Evolutionary conservation across 73 alveolate species (phyloP).

Genomic region (Tetrahymena malaccensis): DNA sequence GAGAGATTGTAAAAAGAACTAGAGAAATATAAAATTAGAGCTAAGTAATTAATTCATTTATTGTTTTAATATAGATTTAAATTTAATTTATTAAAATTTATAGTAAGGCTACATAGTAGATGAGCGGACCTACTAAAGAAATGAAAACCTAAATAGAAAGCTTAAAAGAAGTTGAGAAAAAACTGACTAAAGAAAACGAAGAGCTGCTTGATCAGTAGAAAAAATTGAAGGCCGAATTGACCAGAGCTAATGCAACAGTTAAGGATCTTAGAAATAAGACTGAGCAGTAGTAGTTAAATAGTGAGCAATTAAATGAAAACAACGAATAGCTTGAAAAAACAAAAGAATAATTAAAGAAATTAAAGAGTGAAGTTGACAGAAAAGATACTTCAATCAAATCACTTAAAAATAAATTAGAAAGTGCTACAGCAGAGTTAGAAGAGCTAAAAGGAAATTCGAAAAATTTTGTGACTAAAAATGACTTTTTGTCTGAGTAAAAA

Average conservation of each 20-base stretch:
- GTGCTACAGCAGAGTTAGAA: background rate
- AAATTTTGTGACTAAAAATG: background rate
- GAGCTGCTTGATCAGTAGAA: background rate
- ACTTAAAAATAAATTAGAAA: background rate
- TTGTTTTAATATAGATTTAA: background rate
- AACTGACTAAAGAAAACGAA: background rate
- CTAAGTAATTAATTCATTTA: background rate
- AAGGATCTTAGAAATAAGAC: background rate
- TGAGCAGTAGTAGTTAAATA: background rate
- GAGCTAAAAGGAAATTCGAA: background rate
- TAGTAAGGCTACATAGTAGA: background rate
- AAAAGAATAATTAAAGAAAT: background rate
- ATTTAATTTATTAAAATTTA: background rate
- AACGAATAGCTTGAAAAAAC: background rate
- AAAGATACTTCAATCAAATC: background rate
- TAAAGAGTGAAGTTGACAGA: background rate
- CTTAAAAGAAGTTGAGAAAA: background rate
- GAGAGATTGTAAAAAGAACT: background rate
- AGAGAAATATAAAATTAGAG: background rate
- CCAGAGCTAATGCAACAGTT: background rate
- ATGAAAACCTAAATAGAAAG: background rate
- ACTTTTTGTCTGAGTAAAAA: background rate
- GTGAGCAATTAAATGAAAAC: background rate
- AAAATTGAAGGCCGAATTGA: background rate
- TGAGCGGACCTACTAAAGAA: background rate